Conservation (phyloP, 768 basidiomycete genomes). For the Amanita fuliginea region DNA sequence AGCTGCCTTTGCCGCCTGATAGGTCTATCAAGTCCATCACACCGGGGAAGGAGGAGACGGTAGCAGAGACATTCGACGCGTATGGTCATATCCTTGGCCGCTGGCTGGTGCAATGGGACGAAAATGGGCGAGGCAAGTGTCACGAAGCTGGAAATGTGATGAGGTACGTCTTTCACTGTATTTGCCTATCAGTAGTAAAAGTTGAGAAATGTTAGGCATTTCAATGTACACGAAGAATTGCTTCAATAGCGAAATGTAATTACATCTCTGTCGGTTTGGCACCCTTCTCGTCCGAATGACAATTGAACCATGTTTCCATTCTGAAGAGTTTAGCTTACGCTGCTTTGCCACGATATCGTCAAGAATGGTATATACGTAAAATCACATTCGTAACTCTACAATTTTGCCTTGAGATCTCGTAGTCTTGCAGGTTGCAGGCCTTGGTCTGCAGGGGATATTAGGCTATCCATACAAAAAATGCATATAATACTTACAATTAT, state of each 20-base stretch:
- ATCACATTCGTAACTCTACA: slow-evolving; percentile 10
- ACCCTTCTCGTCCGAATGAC: too few relatives aligned
- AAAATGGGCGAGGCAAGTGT: slow-evolving; percentile 54
- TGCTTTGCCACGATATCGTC: too few relatives aligned
- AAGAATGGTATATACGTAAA: too few relatives aligned
- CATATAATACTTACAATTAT: slow-evolving; percentile 58
- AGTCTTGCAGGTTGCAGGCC: slow-evolving; percentile 24
- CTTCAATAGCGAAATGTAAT: slow-evolving; percentile 12
- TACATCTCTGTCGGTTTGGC: too few relatives aligned
- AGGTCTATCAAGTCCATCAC: slow-evolving; percentile 13
- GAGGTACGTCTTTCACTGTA: slow-evolving; percentile 34
- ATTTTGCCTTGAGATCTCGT: slow-evolving; percentile 17
- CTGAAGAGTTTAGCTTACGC: not conserved
- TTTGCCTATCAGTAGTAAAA: not conserved
- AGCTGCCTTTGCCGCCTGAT: slow-evolving; percentile 34
- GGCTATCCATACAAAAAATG: slow-evolving; percentile 8
- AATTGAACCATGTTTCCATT: not conserved
- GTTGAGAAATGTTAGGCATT: slow-evolving; percentile 18
- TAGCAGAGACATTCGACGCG: slow-evolving; percentile 62
- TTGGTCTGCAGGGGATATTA: slow-evolving; percentile 20
- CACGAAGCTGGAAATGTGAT: slow-evolving; percentile 50
- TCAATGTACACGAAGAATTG: slow-evolving; percentile 38
- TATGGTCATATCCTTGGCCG: slow-evolving; percentile 54
- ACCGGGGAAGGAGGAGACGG: slow-evolving; percentile 54
- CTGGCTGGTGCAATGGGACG: slow-evolving; percentile 72